Base-by-base conservation (phyloP, 306 rosid genomes). In the Dryas drummondii region DNA sequence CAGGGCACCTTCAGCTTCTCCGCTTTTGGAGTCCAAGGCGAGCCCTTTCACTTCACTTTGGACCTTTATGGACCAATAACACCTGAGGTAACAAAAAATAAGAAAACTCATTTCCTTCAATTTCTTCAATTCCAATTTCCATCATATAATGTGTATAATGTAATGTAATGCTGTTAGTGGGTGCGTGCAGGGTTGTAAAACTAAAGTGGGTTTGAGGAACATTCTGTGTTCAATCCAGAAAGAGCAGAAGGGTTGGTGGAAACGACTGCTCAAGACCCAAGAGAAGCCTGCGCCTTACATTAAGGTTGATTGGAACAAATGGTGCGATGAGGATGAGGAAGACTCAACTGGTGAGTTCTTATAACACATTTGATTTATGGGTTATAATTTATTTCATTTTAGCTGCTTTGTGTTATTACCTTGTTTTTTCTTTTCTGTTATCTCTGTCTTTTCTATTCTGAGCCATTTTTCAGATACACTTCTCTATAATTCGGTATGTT, bases 271-370 rank as follows among this genome's bases (percentile, higher is more conserved):
- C 80, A 90, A 90, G 87, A 84, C 93, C 51, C 91, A 87, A 85
- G 91, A 72, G 78, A 91, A 89, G 74, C 97, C 97, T 55, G 93
- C 96, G 16, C 97, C 97, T 7, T 89, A 89, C 82, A 81, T 91
- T 62, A 89, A 91, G 82, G 96, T 89, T 69, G 97, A 91, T 78
- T 91, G 97, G 97, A 87, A 86, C 81, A 88, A 69, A 82, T 91
- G 97, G 97, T 90, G 96, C 13, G 97, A 89, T 14, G 96, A 88
- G 78, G 96, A 90, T 65, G 96, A 90, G 26, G 91, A 89, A 75
- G 93, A 85, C 66, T 75, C 90, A 13, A 58, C 77, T 70, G 82
- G 96, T 91, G 82, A 82, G 91, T 72, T 71, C 74, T 65, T 27
- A 32, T 32, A 32, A 32, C 37, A 32, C 37, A 1, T 67, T 69